Base-by-base conservation (phyloP, 768 basidiomycete genomes). In the Pleurotus citrinopileatus region DNA sequence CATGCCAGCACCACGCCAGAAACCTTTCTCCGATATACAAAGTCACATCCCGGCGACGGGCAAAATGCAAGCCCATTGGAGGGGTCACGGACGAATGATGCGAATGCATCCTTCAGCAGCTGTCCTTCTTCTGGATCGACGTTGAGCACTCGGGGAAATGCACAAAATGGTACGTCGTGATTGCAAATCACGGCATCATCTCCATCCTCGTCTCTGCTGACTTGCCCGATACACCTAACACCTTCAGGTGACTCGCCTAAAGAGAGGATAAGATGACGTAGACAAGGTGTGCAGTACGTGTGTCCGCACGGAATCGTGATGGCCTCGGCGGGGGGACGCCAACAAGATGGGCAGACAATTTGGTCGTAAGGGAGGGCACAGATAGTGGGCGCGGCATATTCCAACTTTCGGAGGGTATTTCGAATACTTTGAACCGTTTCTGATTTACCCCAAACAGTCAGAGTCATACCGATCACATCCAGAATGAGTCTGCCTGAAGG, bases 1-100 rank as follows among this genome's bases (percentile, higher is more conserved):
- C 89, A 91, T 52, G 84, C 84, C 29, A 90, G 65, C 7, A 79
- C 70, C 4, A 77, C 72, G 19, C 79, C 79, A 9, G 65, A 66
- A 1, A 77, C 70, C 0, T 76, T 60, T 32, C 53, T 54, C 27
- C 75, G 67, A 61, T 81, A 81, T 15, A 83, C 70, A 10, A 73
- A 70, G 38, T 72, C 60, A 59, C 84, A 86, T 47, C 75, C 67
- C 2, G 76, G 67, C 2, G 78, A 73, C 1, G 83, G 81, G 61
- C 83, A 86, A 65, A 79, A 80, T 55, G 74, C 75, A 57, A 75
- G 74, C n/a, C 74, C 71, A 25, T 71, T 60, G 1, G 70, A 62
- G 26, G 64, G 68, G 9, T 65, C 59, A 53, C 73, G 74, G 46
- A 84, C 66, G 63, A 78, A 66, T 1, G 71, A 58, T 6, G 73